phyloP scores from a whole-genome alignment of 805 yeast species.

The Henningerozyma blattae region DNA sequence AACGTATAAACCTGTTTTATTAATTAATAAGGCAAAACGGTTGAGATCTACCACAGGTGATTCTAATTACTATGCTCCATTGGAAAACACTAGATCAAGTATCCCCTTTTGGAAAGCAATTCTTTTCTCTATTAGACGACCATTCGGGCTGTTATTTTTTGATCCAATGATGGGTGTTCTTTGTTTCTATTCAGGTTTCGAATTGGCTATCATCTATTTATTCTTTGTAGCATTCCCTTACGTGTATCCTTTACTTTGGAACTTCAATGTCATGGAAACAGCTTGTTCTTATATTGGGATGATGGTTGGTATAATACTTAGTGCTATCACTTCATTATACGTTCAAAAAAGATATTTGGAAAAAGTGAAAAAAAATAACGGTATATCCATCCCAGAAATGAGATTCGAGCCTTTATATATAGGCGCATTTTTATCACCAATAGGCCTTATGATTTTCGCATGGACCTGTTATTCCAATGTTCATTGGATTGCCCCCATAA shows the following conservation, averaged over 20 bases:
- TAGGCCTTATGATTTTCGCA: conserved; percentile 62
- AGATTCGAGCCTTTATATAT: conserved; percentile 47
- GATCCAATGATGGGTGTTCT: conserved; percentile 47
- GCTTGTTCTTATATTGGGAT: conserved; percentile 57
- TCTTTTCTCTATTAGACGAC: conserved; percentile 37
- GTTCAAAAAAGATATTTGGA: conserved; percentile 34
- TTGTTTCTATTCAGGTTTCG: conserved; percentile 45
- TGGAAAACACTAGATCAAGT: conserved; percentile 29
- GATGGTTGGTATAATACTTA: conserved; percentile 38
- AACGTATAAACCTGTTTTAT: conserved; percentile 45
- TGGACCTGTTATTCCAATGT: conserved; percentile 53
- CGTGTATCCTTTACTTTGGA: conserved; percentile 41
- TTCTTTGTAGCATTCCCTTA: conserved; percentile 57
- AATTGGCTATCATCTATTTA: conserved; percentile 49
- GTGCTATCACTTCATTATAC: conserved; percentile 31
- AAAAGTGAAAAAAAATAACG: conserved; percentile 34
- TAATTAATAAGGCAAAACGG: conserved; percentile 39
- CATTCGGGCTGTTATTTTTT: conserved; percentile 32
- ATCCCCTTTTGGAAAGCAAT: conserved; percentile 33
- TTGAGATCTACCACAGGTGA: conserved; percentile 45
- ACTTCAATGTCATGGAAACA: conserved; percentile 39
- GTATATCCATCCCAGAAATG: conserved; percentile 44
- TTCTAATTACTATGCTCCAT: conserved; percentile 30
- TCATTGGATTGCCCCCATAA: conserved; percentile 64
- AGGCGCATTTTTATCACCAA: conserved; percentile 55